Evolutionary conservation across 331 rosid genomes (phyloP).

Genomic region (Malus hybrid): DNA sequence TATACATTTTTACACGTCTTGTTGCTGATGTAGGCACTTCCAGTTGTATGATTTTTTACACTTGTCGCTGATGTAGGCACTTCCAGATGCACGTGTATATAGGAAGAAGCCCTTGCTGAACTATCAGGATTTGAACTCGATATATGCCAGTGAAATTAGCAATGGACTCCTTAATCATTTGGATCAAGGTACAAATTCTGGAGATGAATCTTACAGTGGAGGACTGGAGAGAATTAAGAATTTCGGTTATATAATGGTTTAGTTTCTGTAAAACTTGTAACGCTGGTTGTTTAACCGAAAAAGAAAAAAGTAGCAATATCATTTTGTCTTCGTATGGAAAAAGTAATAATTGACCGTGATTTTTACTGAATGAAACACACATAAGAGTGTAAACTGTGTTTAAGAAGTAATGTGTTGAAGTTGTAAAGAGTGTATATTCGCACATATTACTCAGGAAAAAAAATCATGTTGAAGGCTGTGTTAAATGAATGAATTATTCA

Average conservation of each 20-base stretch:
- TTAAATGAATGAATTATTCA: neutral
- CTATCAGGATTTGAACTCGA: constrained; percentile 34
- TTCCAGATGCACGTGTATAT: constrained; percentile 32
- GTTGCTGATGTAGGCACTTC: constrained; percentile 32
- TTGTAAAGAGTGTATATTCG: too few species aligned
- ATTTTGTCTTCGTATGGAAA: too few species aligned
- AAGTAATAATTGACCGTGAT: too few species aligned
- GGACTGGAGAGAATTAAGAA: constrained; percentile 3
- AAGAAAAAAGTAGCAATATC: neutral
- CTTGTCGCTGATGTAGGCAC: neutral
- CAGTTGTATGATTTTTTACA: too few species aligned
- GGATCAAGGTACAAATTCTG: constrained; percentile 20
- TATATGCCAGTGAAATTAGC: constrained; percentile 28
- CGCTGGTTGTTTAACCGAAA: neutral
- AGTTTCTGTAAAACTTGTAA: neutral
- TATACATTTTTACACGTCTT: neutral
- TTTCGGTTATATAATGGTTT: too few species aligned
- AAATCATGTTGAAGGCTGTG: too few species aligned
- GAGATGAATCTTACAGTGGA: constrained; percentile 9
- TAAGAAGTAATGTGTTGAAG: too few species aligned
- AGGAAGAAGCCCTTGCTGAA: constrained; percentile 34
- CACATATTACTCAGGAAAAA: too few species aligned
- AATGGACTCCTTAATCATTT: constrained; percentile 21
- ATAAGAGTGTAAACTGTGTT: too few species aligned
- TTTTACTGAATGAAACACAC: too few species aligned